Base-by-base conservation (phyloP, 805 yeast species). In the Candida ficus region DNA sequence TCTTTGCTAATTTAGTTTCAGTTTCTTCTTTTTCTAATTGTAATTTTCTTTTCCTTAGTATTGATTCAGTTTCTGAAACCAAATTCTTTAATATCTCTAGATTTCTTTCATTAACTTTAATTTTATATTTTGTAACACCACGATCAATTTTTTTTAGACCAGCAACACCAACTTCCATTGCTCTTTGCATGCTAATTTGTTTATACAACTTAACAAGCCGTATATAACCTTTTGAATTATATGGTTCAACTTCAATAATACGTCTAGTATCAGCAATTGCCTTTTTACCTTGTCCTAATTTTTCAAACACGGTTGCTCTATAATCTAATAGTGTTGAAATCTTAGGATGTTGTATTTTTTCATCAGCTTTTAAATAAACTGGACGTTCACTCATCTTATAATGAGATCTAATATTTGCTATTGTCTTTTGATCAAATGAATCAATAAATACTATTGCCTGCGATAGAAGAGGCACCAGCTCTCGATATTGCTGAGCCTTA, bases 161-260 rank as follows among this genome's bases (percentile, higher is more conserved):
- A 2, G 44, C 40, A 4, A 33, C n/a, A 4, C 44, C 44, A 9
- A 41, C 37, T 28, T 36, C 44, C 10, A 17, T 14, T 20, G 41
- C 38, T 18, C 44, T 16, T 25, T 31, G 26, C 28, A 53, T 19
- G 12, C 38, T 42, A 36, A 39, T 37, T 8, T 18, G 22, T 8
- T 35, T 28, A 7, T 53, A 56, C 4, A 30, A n/a, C 17, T 46
- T 43, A 5, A 53, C 41, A 22, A 32, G 41, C 12, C 59, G 35
- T 3, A 56, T 37, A 20, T 56, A 55, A 1, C 59, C 56, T 27
- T 50, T 49, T 3, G 52, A 40, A 20, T 49, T 54, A 38, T 46
- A 56, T 5, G 59, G 59, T 28, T 56, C 60, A 13, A 48, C 33
- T 5, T 43, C 38, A 7, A 50, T 38, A 32, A 44, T 42, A 17